Base-by-base conservation (phyloP, 2,329 filamentous ascomycete genomes). In the Hymenotorrendiella dingleyae region DNA sequence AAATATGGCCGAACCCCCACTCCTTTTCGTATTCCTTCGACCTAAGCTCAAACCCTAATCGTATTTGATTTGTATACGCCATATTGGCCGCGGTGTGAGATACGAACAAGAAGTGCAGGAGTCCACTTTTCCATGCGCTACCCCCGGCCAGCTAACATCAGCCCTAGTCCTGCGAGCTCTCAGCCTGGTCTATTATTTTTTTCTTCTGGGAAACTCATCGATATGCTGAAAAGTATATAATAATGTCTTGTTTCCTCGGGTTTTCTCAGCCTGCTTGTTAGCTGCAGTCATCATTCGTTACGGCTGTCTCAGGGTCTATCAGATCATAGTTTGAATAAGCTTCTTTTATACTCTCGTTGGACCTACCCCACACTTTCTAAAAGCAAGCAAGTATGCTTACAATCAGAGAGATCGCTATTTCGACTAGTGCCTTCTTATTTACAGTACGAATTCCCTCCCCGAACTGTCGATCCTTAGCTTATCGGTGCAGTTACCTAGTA, bases 161-260 rank as follows among this genome's bases (percentile, higher is more conserved):
- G 43, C 43, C 43, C 43, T 41, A 36, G 39, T 42, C 26, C 34
- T 38, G 38, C 38, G 35, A 21, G 34, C 21, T 19, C 27, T 12
- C n/a, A 32, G 24, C 30, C 30, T 26, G 16, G 22, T 21, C 23
- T 8, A 14, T 26, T n/a, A 29, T 26, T 32, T 27, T 32, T 37
- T 32, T 24, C 14, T 28, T 12, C 9, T 30, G 17, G 20, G 21
- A 24, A 20, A n/a, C 24, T n/a, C 21, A 14, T 39, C 36, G 36
- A 21, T 14, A 29, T 29, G 24, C 7, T 12, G 20, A 39, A 10
- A 14, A 21, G 24, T 29, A 29, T 39, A 39, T 39, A 12, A 23
- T 17, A 8, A n/a, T 10, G 16, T 28, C 36, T 19, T 19, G 17
- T 17, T 30, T 27, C 26, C 36, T 29, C 36, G 20, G 8, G n/a